A percentile compares a stretch with the other conserved stretches of the same genome.
Conservation (phyloP, 345 rosid genomes). For the Viola odorata region DNA sequence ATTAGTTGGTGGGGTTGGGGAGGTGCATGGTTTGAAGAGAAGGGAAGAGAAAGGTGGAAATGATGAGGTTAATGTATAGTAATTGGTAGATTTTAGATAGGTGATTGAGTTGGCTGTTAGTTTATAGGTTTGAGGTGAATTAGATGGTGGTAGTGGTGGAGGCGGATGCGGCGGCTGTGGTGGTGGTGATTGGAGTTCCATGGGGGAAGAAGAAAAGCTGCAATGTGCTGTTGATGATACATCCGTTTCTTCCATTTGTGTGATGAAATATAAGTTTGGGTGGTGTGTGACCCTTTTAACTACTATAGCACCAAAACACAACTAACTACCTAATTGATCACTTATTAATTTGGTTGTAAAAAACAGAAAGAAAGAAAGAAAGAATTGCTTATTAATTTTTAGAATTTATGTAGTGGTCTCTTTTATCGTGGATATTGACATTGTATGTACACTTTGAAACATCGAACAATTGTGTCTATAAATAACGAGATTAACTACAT, state of each 20-base stretch:
- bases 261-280: not conserved
- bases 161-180: constrained; percentile 18
- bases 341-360: no score
- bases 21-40: constrained; percentile 35
- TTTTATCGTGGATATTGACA: no score
- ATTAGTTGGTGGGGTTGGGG: constrained; percentile 31
- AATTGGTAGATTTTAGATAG: constrained; percentile 40
- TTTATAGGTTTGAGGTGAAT: no score
- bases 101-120: constrained; percentile 17
- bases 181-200: constrained; percentile 35
- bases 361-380: not conserved
- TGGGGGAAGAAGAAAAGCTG: constrained; percentile 21
- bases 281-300: not conserved
- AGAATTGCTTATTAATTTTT: not conserved
- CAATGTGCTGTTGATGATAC: no score
- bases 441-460: no score
- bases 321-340: not conserved
- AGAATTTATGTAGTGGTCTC: no score
- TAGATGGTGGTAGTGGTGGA: constrained; percentile 19
- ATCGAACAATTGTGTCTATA: no score
- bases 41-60: constrained; percentile 38
- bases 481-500: no score
- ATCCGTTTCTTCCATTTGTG: not conserved
- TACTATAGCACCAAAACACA: not conserved
- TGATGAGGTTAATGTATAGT: constrained; percentile 59